Evolutionary conservation across 768 basidiomycete genomes (phyloP).

Genomic region (Pisolithus tinctorius): DNA sequence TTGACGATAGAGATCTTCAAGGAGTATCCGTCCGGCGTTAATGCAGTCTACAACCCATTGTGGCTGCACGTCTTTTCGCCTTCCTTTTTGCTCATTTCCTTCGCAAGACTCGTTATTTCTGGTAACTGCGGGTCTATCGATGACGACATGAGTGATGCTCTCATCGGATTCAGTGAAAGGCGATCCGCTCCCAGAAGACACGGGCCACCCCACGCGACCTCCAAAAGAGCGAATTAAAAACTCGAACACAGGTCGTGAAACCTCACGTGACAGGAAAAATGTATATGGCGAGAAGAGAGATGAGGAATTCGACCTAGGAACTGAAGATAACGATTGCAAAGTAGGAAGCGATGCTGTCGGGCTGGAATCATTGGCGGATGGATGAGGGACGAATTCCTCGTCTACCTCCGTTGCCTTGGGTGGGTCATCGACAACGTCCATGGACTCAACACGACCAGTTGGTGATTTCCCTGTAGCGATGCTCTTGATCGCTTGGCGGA

Average conservation of each 20-base stretch:
- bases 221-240: conserved; percentile 91
- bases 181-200: conserved; percentile 75
- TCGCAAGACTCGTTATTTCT: conserved; percentile 44
- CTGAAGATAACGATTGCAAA: conserved; percentile 54
- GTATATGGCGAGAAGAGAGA: conserved; percentile 78
- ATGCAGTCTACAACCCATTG: conserved; percentile 98
- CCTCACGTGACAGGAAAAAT: conserved; percentile 92
- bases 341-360: conserved; percentile 53
- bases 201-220: conserved; percentile 86
- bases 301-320: conserved; percentile 50
- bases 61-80: conserved; percentile 88
- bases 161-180: conserved; percentile 72
- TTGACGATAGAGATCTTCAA: conserved; percentile 81
- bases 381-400: conserved; percentile 65
- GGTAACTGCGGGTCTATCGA: conserved; percentile 73
- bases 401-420: conserved; percentile 29
- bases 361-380: conserved; percentile 45
- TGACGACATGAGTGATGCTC: conserved; percentile 89
- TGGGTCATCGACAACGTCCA: conserved; percentile 27
- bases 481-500: conserved; percentile 42
- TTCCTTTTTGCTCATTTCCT: conserved; percentile 54
- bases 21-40: conserved; percentile 77
- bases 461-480: conserved; percentile 24
- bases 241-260: conserved; percentile 86
- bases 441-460: conserved; percentile 32